Base-by-base conservation (phyloP, 1,284 basidiomycete species). In the Chalciporus sp. region DNA sequence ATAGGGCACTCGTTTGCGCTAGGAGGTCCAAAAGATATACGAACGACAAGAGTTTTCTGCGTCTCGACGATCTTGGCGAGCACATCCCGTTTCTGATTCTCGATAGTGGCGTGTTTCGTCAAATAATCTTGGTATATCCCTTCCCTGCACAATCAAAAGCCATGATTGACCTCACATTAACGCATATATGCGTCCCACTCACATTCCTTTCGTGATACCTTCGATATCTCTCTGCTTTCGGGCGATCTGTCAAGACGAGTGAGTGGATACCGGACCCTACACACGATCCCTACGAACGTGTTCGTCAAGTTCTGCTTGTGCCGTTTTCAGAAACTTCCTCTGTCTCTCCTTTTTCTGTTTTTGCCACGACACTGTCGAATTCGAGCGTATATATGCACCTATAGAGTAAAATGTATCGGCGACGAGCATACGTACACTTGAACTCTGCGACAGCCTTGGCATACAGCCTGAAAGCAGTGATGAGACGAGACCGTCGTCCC, bases 321-420 rank as follows among this genome's bases (percentile, higher is more conserved):
- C 61, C 2, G 49, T 42, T 20, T 63, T 65, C 16, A 75, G 20
- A 49, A 70, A 70, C 55, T 53, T 71, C 27, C 48, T 51, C 51
- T 76, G 70, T 39, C 68, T 73, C 45, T 72, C 72, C 50, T 55
- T 66, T 35, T 64, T 64, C 35, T 74, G 73, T 62, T 73, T 76
- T 53, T 76, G 71, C 73, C 73, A 74, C 4, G 74, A 68, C 29
- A 68, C 75, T 76, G 49, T 40, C 29, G 39, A 12, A 39, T 12
- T 23, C 31, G 17, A 53, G 19, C 33, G 26, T 26, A 43, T 47
- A 28, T 40, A 33, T 35, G 42, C 28, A 17, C 9, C 19, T 8
- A 8, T 10, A 19, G 19, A 26, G 19, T n/a, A 3, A 16, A 14
- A 16, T 33, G 17, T 26, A 16, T 47, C 29, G 29, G 16, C 1